Conservation (phyloP, 108 stramenopile genomes). For the Fistulifera pelliculosa region DNA sequence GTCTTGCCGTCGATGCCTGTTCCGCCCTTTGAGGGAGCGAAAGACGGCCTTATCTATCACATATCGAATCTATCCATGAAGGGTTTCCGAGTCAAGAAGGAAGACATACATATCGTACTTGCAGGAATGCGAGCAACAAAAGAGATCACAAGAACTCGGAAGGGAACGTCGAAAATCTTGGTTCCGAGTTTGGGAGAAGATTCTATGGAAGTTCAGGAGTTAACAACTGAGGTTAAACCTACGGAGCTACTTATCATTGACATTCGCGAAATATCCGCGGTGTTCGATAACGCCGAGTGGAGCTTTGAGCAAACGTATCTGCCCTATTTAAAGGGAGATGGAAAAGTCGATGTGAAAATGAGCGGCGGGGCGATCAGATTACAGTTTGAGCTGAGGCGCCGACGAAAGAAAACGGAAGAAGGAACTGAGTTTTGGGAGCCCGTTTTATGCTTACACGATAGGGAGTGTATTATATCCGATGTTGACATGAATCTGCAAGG, state of each 20-base stretch:
- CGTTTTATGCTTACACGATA: slow-evolving; percentile 77
- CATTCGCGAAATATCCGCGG: slow-evolving; percentile 71
- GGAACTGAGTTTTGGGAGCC: slow-evolving; percentile 55
- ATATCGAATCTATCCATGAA: slow-evolving; percentile 80
- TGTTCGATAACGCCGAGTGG: slow-evolving; percentile 74
- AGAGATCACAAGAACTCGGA: background rate
- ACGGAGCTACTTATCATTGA: slow-evolving; percentile 80
- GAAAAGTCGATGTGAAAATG: slow-evolving; percentile 64
- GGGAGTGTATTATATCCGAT: slow-evolving; percentile 60
- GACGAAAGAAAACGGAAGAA: slow-evolving; percentile 17
- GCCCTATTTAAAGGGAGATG: slow-evolving; percentile 83
- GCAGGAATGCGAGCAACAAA: slow-evolving; percentile 81
- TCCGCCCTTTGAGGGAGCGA: slow-evolving; percentile 81
- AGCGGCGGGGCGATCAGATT: slow-evolving; percentile 70
- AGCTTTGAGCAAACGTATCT: slow-evolving; percentile 88
- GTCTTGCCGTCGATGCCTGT: slow-evolving; percentile 82
- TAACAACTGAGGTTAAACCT: slow-evolving; percentile 35
- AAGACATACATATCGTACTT: slow-evolving; percentile 77
- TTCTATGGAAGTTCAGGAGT: slow-evolving; percentile 6
- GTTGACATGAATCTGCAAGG: slow-evolving; percentile 74
- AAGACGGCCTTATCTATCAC: slow-evolving; percentile 77
- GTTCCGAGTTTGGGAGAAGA: background rate
- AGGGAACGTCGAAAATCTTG: background rate
- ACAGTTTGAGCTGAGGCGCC: slow-evolving; percentile 73
- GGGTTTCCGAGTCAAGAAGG: slow-evolving; percentile 81